These are phyloP conservation scores for Lodderomyces jiufengensis DNA, from an alignment of 1,139 yeast genomes.

Conservation along the genomic window DNA sequence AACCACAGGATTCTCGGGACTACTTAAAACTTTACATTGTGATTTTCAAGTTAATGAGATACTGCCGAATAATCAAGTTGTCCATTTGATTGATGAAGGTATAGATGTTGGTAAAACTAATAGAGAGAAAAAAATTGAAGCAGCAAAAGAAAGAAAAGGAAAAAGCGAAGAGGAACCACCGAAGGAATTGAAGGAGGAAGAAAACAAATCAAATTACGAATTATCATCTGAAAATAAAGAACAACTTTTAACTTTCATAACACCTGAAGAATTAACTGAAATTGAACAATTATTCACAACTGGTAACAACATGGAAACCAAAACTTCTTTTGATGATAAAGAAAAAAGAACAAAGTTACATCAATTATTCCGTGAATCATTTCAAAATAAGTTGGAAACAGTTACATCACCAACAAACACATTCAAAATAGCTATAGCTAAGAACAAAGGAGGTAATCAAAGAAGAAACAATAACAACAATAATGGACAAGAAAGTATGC, in stretches of 20 bases:
- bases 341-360: conserved; percentile 72
- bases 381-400: conserved; percentile 73
- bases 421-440: conserved; percentile 54
- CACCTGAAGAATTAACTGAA: conserved; percentile 54
- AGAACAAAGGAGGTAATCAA: conserved; percentile 18
- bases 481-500: conserved; percentile 40
- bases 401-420: conserved; percentile 68
- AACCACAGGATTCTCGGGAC: conserved; percentile 68
- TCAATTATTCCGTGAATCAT: conserved; percentile 69
- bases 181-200: conserved; percentile 19
- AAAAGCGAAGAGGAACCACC: conserved; percentile 33
- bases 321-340: conserved; percentile 60
- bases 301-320: conserved; percentile 61
- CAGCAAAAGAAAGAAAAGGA: conserved; percentile 36
- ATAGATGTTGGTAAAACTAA: conserved; percentile 49
- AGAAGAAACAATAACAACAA: conserved; percentile 23
- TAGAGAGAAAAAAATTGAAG: conserved; percentile 49
- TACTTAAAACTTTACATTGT: conserved; percentile 84
- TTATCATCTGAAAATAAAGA: conserved; percentile 43
- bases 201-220: conserved; percentile 32
- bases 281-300: conserved; percentile 54
- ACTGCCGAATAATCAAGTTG: conserved; percentile 60
- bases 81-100: conserved; percentile 75
- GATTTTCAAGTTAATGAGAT: conserved; percentile 94
- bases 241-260: conserved; percentile 51